Evolutionary conservation across 2,329 filamentous ascomycete genomes (phyloP), one percentile per base, ranked within the genome.

Genomic region (Colletotrichum costaricense): DNA sequence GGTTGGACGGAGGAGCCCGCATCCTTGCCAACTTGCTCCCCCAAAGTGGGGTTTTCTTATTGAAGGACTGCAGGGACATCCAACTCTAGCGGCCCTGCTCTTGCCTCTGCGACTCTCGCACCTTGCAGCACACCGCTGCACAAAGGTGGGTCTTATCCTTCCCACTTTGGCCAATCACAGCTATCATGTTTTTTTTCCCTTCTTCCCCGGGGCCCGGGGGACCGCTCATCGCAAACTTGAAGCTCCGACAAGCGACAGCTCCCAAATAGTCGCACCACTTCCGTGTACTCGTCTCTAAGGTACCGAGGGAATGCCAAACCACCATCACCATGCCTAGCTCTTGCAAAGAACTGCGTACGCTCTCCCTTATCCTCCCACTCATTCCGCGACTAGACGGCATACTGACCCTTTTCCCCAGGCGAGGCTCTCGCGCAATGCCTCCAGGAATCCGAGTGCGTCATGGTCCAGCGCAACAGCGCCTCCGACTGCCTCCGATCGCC

Each of bases 371-470:
- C 54, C 74, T 56, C 63, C 63, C 38, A 54, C 64, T 49, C 52
- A n/a, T 19, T 58, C 19, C 33, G 4, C 33, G 33, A 12, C 11
- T 35, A 35, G 68, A 26, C 68, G 22, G 30, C 60, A 62, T 42
- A 64, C 64, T 58, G 52, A 57, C 28, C 56, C 54, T 35, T 14
- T 24, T 58, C 52, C 56, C 42, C 82, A 98, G 96, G 96, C 84
- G 93, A 93, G 75, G 97, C 97, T 24, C 91, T 99, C 80, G 97
- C 97, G 75, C 89, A 94, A 87, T 99, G 97, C 86, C 94, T 99
- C 76, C 95, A 98, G 83, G 92, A 97, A 84, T 97, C 94, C 79
- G 96, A 98, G 84, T 99, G 97, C 84, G 94, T 99, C 79, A 95
- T 98, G 92, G 89, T 98, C 72, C 89, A 98, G 74, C 95, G 95